phyloP scores from a whole-genome alignment of 305 asterid species.

The Fraxinus greggii region DNA sequence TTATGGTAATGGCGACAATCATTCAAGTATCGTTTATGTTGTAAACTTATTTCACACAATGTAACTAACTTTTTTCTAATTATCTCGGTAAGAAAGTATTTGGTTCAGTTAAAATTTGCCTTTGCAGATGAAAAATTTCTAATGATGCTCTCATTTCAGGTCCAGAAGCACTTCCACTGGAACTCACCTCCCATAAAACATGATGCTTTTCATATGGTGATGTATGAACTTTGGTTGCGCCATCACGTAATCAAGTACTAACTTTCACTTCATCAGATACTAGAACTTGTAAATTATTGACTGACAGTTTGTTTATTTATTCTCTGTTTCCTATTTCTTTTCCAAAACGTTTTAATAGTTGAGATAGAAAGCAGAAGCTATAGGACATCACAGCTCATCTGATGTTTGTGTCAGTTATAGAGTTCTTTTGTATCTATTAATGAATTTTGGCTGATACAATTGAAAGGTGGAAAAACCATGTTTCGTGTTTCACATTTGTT shows the following conservation, averaged over 20 bases:
- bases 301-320: conserved; percentile 22
- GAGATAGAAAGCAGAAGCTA: conserved; percentile 15
- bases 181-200: conserved; percentile 68
- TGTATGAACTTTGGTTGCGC: conserved; percentile 95
- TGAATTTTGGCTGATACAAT: conserved; percentile 18
- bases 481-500: neutral
- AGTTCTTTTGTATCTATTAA: conserved; percentile 13
- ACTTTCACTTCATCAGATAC: conserved; percentile 16
- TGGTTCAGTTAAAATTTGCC: neutral
- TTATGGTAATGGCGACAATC: neutral
- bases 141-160: conserved; percentile 39
- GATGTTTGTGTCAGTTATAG: conserved; percentile 15
- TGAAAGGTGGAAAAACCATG: neutral
- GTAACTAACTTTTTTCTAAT: neutral
- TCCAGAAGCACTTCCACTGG: conserved; percentile 94
- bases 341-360: conserved; percentile 1
- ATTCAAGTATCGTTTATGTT: neutral
- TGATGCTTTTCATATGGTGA: conserved; percentile 89
- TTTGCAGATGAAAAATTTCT: neutral
- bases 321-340: neutral
- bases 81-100: neutral
- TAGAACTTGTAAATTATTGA: conserved; percentile 29
- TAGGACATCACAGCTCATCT: neutral
- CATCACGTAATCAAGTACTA: conserved; percentile 83
- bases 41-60: neutral